Evolutionary conservation across 345 rosid genomes (phyloP), one percentile per base, ranked within the genome.

Genomic region (Melaleuca quinquenervia): DNA sequence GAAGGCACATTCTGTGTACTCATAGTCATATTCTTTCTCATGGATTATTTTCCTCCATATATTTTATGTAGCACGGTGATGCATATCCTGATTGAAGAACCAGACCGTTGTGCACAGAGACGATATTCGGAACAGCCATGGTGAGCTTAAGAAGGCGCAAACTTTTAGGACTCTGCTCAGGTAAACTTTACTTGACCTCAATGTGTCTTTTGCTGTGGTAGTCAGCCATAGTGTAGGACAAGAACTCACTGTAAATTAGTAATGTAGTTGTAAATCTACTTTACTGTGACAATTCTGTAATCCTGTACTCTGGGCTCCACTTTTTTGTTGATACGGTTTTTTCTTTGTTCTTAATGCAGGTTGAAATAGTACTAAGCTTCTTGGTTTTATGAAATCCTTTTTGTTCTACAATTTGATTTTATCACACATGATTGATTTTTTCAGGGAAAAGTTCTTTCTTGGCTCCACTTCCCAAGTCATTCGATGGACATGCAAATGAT

Each of bases 131-230:
- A 60, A 84, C 88, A 82, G 70, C 88, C 50, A 97, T 97, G 99
- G 99, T 97, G 90, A 97, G 99, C 94, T 86, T 95, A 89, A 83
- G 99, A 62, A 92, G 99, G 90, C 98, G 99, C 55, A 94, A 92
- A 89, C 96, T 95, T 83, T 85, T 95, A 90, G 99, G 98, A 64
- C 92, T 96, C 83, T 96, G 98, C 89, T 90, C 97, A 84, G 99
- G 99, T 97, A 94, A 90, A 51, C 83, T 87, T 86, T 41, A 41
- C 60, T 50, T 27, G 9, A 48, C 45, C 56, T 82, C 49, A 27
- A 58, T 16, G 52, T 50, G 41, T 82, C 84, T 50, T 56, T 36
- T 58, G 56, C 27, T 54, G 51, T 50, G 9, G 85, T 48, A 58
- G 52, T 54, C 83, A 45, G n/a, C 41, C 14, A 50, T 82, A 27